Base-by-base conservation (phyloP, 2,329 filamentous ascomycete genomes). In the Colletotrichum australisinense region DNA sequence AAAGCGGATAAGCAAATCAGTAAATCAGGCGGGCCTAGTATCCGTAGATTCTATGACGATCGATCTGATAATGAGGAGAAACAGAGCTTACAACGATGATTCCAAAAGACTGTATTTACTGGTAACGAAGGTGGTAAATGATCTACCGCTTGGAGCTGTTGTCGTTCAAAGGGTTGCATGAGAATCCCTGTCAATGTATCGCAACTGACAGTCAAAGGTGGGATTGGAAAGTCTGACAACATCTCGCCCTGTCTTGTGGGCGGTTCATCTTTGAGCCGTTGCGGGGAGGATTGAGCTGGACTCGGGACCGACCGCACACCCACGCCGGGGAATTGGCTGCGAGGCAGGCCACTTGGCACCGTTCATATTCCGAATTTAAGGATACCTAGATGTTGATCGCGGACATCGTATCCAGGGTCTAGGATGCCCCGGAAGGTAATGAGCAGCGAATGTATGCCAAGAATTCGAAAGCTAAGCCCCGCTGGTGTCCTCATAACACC, bases 261-360 rank as follows among this genome's bases (percentile, higher is more conserved):
- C 60, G 49, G 70, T 60, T 24, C 55, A 70, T 73, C 70, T 62
- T 52, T 46, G 42, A 42, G 53, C 52, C 56, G 24, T 32, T 66
- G 60, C 70, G 60, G 59, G 49, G 67, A 35, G 46, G 24, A 6
- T n/a, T 70, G 32, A 24, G 52, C 24, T 57, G 53, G 46, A 14
- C 30, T 70, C 67, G 70, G 70, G 70, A 70, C 67, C 70, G 70
- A 73, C 67, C 67, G 66, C 46, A 52, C 60, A 65, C n/a, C 26
- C 32, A 56, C 46, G 42, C 42, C 49, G 56, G 67, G 52, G 56
- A 32, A 49, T 52, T 70, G 70, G 19, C 9, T 42, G 19, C 28
- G 55, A 64, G 49, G 67, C 70, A 49, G 32, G 62, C 59, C 70
- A 70, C 70, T 62, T 73, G 60, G 70, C 60, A 57, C 70, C 32